Percentiles rank a stretch among this genome's conserved stretches.
These are phyloP conservation scores for Casaregolazyma suthepensis DNA, from an alignment of 1,139 yeast genomes.

Conservation along the genomic window DNA sequence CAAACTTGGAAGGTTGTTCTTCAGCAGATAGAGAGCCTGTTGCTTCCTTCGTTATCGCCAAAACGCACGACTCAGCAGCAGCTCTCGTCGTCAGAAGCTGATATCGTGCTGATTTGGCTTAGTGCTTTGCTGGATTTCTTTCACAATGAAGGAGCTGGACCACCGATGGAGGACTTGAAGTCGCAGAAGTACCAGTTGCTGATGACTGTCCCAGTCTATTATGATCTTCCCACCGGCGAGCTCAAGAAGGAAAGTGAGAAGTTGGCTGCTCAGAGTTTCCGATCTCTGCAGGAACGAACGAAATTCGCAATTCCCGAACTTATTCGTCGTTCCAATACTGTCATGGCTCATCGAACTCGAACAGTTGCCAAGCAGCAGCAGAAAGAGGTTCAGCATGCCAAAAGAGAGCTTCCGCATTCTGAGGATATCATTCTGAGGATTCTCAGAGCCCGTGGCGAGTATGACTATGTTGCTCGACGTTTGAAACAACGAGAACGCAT, in stretches of 20 bases:
- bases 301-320: constrained; percentile 45
- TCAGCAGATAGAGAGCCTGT: constrained; percentile 54
- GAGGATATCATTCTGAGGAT: constrained; percentile 67
- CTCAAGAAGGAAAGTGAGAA: constrained; percentile 57
- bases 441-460: constrained; percentile 41
- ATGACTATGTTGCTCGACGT: constrained; percentile 46
- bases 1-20: constrained; percentile 71
- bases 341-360: constrained; percentile 67
- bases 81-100: constrained; percentile 56
- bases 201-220: constrained; percentile 59
- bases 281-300: constrained; percentile 24
- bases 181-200: constrained; percentile 61
- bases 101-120: constrained; percentile 68
- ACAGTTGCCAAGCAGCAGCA: constrained; percentile 51
- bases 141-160: constrained; percentile 79
- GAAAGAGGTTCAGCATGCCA: constrained; percentile 46
- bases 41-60: constrained; percentile 65
- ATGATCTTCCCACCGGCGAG: constrained; percentile 48
- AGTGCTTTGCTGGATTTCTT: constrained; percentile 63
- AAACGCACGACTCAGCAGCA: constrained; percentile 47
- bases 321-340: constrained; percentile 58
- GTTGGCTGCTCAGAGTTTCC: constrained; percentile 32
- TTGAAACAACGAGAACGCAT: constrained; percentile 57
- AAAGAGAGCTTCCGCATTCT: constrained; percentile 50
- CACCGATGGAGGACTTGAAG: constrained; percentile 59